Conservation (phyloP, 345 rosid species). For the Lenwebbia sp. region DNA sequence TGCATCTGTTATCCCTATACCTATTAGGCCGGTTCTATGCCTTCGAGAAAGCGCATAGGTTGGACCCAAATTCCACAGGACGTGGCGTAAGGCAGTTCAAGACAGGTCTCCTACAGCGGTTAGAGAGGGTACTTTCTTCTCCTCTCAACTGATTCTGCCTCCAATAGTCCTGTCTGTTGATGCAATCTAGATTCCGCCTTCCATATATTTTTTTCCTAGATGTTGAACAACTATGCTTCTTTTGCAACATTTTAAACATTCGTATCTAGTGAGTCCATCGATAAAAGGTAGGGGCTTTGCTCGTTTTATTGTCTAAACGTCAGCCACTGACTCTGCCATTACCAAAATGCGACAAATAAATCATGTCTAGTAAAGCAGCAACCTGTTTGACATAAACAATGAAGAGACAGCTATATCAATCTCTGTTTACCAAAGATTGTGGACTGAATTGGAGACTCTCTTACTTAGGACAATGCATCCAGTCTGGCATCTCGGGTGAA, state of each 20-base stretch:
- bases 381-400: not conserved
- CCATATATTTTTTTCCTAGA: not conserved
- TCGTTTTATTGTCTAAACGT: not conserved
- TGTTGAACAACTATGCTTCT: not conserved
- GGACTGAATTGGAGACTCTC: not conserved
- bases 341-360: not conserved
- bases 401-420: not conserved
- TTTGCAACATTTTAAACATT: not conserved
- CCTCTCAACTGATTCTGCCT: not conserved
- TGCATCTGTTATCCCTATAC: not conserved
- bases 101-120: conserved; percentile 65
- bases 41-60: conserved; percentile 79
- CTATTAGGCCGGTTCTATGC: conserved; percentile 81
- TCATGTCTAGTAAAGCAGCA: not conserved
- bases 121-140: conserved; percentile 51
- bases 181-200: not conserved
- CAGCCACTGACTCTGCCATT: not conserved
- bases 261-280: not conserved
- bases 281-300: not conserved
- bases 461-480: conserved; percentile 71
- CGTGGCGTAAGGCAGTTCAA: conserved; percentile 90
- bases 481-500: conserved; percentile 91
- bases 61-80: conserved; percentile 64
- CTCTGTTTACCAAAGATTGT: not conserved
- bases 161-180: not conserved